A percentile compares a stretch with the other conserved stretches of the same genome.
phyloP scores from a whole-genome alignment of 345 rosid species.

The Pistacia atlantica region DNA sequence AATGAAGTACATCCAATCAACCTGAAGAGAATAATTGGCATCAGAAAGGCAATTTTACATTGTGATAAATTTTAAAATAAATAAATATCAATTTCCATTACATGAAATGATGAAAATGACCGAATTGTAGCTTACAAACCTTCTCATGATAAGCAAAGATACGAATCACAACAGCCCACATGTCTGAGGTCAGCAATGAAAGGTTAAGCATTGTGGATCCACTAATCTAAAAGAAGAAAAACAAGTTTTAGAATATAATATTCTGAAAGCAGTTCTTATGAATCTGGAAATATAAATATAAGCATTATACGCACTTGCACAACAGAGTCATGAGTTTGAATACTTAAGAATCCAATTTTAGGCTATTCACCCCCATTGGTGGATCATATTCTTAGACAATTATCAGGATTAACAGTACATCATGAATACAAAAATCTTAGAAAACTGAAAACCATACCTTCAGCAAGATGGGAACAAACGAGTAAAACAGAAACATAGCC shows the following conservation, averaged over 20 bases:
- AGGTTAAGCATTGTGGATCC: constrained; percentile 94
- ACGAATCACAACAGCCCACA: constrained; percentile 94
- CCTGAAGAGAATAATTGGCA: constrained; percentile 32
- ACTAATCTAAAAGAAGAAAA: constrained; percentile 44
- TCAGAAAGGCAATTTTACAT: constrained; percentile 4
- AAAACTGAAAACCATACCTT: constrained; percentile 53
- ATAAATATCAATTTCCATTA: background rate
- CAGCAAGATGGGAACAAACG: constrained; percentile 74
- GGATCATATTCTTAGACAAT: constrained; percentile 6
- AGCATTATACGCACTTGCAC: background rate
- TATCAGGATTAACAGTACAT: background rate
- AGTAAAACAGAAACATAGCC: constrained; percentile 79
- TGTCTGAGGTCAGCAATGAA: constrained; percentile 88
- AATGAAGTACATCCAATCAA: constrained; percentile 88
- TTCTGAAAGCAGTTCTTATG: background rate
- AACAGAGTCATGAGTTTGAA: background rate
- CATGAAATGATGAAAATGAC: background rate
- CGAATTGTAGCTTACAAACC: constrained; percentile 40
- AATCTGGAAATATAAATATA: background rate
- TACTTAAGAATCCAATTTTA: background rate
- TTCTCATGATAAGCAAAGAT: constrained; percentile 82
- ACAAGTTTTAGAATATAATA: constrained; percentile 5
- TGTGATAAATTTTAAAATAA: background rate
- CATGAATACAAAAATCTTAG: background rate
- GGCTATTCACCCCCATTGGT: background rate